These are phyloP conservation scores for Rosa multiflora DNA, from an alignment of 306 rosid species.

Conservation along the genomic window DNA sequence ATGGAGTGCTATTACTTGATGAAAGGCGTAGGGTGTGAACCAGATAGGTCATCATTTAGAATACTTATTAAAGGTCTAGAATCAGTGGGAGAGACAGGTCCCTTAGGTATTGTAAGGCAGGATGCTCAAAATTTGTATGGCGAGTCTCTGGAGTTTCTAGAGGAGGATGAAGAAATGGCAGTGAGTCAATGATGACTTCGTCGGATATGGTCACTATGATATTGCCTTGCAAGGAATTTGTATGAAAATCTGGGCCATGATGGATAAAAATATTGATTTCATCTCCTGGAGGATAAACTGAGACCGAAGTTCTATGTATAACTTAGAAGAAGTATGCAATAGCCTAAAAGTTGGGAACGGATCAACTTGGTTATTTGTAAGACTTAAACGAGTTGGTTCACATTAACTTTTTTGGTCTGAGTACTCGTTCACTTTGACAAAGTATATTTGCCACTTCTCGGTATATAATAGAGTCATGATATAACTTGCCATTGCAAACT, in stretches of 20 bases:
- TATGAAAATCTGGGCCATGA: neutral
- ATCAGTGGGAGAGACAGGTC: slow-evolving; percentile 30
- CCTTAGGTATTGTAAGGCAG: slow-evolving; percentile 32
- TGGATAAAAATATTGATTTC: neutral
- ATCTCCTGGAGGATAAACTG: neutral
- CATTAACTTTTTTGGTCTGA: neutral
- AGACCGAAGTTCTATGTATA: neutral
- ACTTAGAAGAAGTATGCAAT: neutral
- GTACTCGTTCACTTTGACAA: neutral
- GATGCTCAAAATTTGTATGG: slow-evolving; percentile 44
- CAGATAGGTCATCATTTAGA: slow-evolving; percentile 42
- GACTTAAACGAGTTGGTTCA: neutral
- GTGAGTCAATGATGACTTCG: neutral
- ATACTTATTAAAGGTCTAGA: slow-evolving; percentile 41
- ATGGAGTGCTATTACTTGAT: slow-evolving; percentile 44
- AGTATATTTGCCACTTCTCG: neutral
- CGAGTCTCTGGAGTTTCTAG: slow-evolving; percentile 42
- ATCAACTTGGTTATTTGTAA: neutral
- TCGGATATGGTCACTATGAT: neutral
- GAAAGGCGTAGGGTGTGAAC: slow-evolving; percentile 48
- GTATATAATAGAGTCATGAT: neutral
- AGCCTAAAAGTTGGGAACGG: neutral
- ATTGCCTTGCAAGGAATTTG: neutral
- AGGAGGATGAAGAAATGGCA: slow-evolving; percentile 34
- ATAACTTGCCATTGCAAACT: neutral